These are phyloP conservation scores for Mariannaea elegans DNA, from an alignment of 2,329 filamentous ascomycete genomes.

Conservation along the genomic window DNA sequence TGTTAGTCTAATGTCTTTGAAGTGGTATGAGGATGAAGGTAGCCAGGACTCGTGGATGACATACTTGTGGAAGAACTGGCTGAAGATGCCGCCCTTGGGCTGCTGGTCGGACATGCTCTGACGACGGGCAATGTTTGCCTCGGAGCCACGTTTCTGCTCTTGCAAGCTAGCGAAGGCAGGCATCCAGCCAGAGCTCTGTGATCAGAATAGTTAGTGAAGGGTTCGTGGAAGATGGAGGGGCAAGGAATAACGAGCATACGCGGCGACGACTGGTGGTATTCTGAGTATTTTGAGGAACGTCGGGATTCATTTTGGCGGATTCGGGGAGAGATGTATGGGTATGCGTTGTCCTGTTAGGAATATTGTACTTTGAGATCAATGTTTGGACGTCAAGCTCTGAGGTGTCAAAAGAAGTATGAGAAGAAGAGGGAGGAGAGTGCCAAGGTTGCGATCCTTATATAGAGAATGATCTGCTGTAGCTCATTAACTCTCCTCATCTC, in stretches of 20 bases:
- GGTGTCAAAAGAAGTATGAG: too few species aligned
- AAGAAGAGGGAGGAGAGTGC: too few species aligned
- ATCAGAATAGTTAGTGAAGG: background rate
- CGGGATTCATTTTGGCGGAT: slow-evolving; percentile 41
- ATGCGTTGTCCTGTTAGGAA: background rate
- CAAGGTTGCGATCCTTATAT: too few species aligned
- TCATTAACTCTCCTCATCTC: too few species aligned
- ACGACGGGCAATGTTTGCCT: slow-evolving; percentile 58
- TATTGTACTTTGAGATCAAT: background rate
- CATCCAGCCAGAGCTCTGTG: slow-evolving; percentile 57
- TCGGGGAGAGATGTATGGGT: background rate
- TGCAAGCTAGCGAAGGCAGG: slow-evolving; percentile 60
- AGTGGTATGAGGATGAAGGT: background rate
- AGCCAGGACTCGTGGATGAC: slow-evolving; percentile 39
- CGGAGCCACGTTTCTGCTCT: slow-evolving; percentile 58
- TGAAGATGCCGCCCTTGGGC: slow-evolving; percentile 58
- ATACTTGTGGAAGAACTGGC: slow-evolving; percentile 66
- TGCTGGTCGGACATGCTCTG: slow-evolving; percentile 65
- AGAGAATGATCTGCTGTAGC: too few species aligned
- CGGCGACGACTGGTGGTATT: slow-evolving; percentile 39
- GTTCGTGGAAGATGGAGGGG: background rate
- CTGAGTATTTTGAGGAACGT: slow-evolving; percentile 36
- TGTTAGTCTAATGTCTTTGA: slow-evolving; percentile 2
- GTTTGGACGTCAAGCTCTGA: too few species aligned
- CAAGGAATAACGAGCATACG: slow-evolving; percentile 28